Conservation (phyloP, 1,284 basidiomycete species). For the Moniliella sp. region DNA sequence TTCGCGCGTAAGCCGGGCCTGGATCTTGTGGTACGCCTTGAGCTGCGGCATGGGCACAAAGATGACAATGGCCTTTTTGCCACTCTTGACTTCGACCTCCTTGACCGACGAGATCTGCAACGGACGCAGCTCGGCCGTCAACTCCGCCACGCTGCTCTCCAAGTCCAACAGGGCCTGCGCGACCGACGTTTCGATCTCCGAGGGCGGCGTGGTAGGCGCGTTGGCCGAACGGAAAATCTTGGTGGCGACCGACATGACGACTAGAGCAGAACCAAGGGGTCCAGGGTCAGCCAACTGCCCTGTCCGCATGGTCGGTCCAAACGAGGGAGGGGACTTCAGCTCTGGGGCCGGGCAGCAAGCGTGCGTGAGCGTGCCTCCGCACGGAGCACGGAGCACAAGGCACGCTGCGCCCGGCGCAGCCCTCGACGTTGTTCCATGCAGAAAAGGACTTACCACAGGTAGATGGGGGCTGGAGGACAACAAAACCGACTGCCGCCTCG, state of each 20-base stretch:
- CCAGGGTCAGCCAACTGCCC: too few species aligned
- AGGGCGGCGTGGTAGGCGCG: slow-evolving; percentile 60
- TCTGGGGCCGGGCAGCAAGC: too few species aligned
- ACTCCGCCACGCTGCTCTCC: slow-evolving; percentile 89
- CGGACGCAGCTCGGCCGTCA: slow-evolving; percentile 79
- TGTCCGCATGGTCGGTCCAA: too few species aligned
- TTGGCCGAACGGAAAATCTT: slow-evolving; percentile 93
- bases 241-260: slow-evolving; percentile 33
- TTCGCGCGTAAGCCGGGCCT: slow-evolving; percentile 86
- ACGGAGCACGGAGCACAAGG: too few species aligned
- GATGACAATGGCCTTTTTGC: slow-evolving; percentile 92
- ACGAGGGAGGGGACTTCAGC: too few species aligned
- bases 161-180: slow-evolving; percentile 93
- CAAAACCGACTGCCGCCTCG: too few species aligned
- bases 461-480: too few species aligned
- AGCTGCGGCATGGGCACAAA: slow-evolving; percentile 93
- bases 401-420: too few species aligned
- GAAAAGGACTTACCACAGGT: too few species aligned
- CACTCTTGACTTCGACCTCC: slow-evolving; percentile 91
- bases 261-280: too few species aligned
- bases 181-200: slow-evolving; percentile 76
- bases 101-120: slow-evolving; percentile 93
- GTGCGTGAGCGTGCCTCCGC: too few species aligned
- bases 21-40: slow-evolving; percentile 97
- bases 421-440: too few species aligned